Evolutionary conservation across 176 grass and related monocot species (phyloP), one percentile per base, ranked within the genome.

Genomic region (Poa annua): DNA sequence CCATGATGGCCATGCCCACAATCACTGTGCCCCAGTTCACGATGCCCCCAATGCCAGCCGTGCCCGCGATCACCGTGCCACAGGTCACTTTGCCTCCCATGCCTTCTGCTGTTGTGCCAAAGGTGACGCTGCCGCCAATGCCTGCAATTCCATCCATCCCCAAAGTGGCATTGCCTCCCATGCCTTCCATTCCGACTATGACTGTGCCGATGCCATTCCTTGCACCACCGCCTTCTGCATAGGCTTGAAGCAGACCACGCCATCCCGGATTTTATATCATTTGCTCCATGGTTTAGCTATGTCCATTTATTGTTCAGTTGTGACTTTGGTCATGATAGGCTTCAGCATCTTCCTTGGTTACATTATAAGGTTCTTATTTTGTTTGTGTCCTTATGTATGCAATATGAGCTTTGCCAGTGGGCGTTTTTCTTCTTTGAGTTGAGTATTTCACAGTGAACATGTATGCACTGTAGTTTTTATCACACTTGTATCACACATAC

Each of bases 71-170:
- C 39, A 65, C 42, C 41, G 9, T 68, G 26, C 78, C 78, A 1
- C 2, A 67, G 64, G 33, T 81, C 32, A 70, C 64, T 3, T 16
- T 81, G 79, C 48, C 63, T n/a, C 79, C 63, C 19, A 70, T 81
- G 79, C 79, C 79, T 1, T 32, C 79, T 6, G 50, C 36, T 75
- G 73, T 14, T 11, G 17, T 81, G 79, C 49, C 79, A 21, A 70
- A 71, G 79, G 65, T 70, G 64, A 81, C 65, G 4, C n/a, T 81
- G 34, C 45, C 78, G 11, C 79, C 64, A 39, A 38, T 81, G 65
- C 49, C 79, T 22, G 33, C 65, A 52, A 53, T 42, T 47, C 64
- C 73, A 21, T 55, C 62, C 62, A 64, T 80, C 26, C 78, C 44
- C 11, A 67, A 67, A 47, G 45, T 67, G 29, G 13, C 29, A 5